Base-by-base conservation (phyloP, 768 basidiomycete species). In the Kwoniella shandongensis region DNA sequence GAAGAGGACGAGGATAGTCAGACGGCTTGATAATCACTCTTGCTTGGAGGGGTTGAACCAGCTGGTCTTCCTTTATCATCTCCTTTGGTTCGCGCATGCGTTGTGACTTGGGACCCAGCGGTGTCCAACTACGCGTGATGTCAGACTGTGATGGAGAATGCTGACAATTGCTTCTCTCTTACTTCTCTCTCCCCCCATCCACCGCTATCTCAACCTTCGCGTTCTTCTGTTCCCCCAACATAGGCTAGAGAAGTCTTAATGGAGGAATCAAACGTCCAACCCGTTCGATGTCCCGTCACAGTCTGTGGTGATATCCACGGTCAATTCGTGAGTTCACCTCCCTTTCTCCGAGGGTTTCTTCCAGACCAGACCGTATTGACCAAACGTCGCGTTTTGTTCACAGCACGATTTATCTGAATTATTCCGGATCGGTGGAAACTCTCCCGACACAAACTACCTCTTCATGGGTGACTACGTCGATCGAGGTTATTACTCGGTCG, bases 391-490 rank as follows among this genome's bases (percentile, higher is more conserved):
- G 12, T 54, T 70, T 51, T 67, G 69, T 81, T n/a, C n/a, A n/a
- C n/a, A 99, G 94, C 96, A 99, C 79, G 96, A 99, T 81, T 88
- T 99, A 53, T 94, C 92, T 56, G 96, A 99, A 77, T 86, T 98
- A 38, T 97, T 99, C 81, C 87, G 93, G 51, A 98, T 98, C 75
- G 96, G 96, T 51, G 96, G 96, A 50, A 97, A 97, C 81, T 97
- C 93, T 15, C 96, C 96, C 44, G 94, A 98, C 79, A 99, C 96
- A 64, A 99, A 97, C 80, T 99, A 99, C 78, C 87, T 99, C 72
- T 99, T 98, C 82, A 99, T 99, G 96, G 96, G 96, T 26, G 96
- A 99, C 81, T 99, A 97, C 76, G 96, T 98, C 69, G 96, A 97
- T 81, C 86, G 93, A 73, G 94, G 94, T 18, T 99, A 97, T 82